Percentiles rank a stretch among this genome's conserved stretches.
These are phyloP conservation scores for Typha latifolia DNA, from an alignment of 176 grass and related monocot genomes.

Conservation along the genomic window DNA sequence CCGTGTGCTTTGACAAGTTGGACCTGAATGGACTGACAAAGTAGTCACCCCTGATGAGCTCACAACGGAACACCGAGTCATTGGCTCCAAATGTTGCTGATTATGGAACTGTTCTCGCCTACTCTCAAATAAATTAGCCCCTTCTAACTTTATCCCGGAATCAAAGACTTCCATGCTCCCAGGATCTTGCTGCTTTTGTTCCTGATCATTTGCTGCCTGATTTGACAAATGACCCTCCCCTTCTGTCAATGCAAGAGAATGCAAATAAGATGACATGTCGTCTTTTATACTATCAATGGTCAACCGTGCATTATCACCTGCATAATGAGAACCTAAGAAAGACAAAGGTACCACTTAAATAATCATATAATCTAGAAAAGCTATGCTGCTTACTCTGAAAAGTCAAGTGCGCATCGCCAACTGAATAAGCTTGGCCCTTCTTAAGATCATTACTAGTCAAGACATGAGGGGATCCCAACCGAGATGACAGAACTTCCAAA, in stretches of 20 bases:
- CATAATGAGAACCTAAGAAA: slow-evolving; percentile 33
- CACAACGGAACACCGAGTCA: slow-evolving; percentile 50
- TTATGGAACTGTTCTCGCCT: slow-evolving; percentile 26
- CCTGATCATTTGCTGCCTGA: slow-evolving; percentile 21
- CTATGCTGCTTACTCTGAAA: slow-evolving; percentile 45
- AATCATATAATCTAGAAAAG: slow-evolving; percentile 9
- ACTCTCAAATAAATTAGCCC: slow-evolving; percentile 23
- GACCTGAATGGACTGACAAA: slow-evolving; percentile 40
- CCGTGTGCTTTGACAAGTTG: slow-evolving; percentile 36
- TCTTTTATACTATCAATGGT: slow-evolving; percentile 57
- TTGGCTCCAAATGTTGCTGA: slow-evolving; percentile 36
- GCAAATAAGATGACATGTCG: slow-evolving; percentile 60
- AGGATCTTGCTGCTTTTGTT: slow-evolving; percentile 27
- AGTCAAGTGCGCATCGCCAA: slow-evolving; percentile 21
- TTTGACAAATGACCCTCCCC: slow-evolving; percentile 37
- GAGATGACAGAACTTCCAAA: slow-evolving; percentile 33
- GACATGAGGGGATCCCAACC: slow-evolving; percentile 20
- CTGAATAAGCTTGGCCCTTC: slow-evolving; percentile 25
- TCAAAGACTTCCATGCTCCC: slow-evolving; percentile 17
- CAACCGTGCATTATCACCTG: slow-evolving; percentile 38
- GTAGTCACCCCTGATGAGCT: slow-evolving; percentile 42
- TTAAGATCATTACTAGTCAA: slow-evolving; percentile 23
- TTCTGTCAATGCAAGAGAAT: slow-evolving; percentile 72
- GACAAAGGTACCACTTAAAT: slow-evolving; percentile 17
- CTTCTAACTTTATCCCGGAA: slow-evolving; percentile 35